These are phyloP conservation scores for Glycine latifolia DNA, from an alignment of 306 rosid species.

Conservation along the genomic window DNA sequence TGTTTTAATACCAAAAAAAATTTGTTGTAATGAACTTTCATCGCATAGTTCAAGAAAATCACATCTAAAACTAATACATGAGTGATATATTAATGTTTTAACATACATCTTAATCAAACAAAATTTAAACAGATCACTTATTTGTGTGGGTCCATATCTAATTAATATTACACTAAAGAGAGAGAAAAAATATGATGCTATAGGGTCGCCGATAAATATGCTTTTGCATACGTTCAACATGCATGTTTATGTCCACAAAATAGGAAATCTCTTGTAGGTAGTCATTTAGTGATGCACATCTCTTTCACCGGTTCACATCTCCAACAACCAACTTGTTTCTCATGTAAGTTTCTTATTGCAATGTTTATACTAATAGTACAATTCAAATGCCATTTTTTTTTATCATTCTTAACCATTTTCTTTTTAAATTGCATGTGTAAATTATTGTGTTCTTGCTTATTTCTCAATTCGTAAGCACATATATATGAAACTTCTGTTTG, in stretches of 20 bases:
- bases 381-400: background rate
- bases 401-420: background rate
- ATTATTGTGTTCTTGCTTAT: background rate
- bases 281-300: background rate
- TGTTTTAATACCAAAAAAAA: background rate
- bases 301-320: slow-evolving; percentile 24
- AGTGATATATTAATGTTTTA: background rate
- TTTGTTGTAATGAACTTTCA: background rate
- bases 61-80: background rate
- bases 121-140: background rate
- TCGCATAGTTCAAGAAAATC: too few relatives aligned
- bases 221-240: slow-evolving; percentile 15
- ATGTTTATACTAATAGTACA: background rate
- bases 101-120: background rate
- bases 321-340: background rate
- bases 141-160: background rate
- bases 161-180: background rate
- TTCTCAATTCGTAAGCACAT: background rate
- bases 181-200: background rate
- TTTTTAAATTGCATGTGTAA: background rate
- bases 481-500: background rate
- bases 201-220: slow-evolving; percentile 33
- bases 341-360: slow-evolving; percentile 25
- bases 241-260: slow-evolving; percentile 35
- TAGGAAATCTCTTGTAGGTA: background rate